Conservation (phyloP, 441 rosid genomes). For the Gossypium aridum region DNA sequence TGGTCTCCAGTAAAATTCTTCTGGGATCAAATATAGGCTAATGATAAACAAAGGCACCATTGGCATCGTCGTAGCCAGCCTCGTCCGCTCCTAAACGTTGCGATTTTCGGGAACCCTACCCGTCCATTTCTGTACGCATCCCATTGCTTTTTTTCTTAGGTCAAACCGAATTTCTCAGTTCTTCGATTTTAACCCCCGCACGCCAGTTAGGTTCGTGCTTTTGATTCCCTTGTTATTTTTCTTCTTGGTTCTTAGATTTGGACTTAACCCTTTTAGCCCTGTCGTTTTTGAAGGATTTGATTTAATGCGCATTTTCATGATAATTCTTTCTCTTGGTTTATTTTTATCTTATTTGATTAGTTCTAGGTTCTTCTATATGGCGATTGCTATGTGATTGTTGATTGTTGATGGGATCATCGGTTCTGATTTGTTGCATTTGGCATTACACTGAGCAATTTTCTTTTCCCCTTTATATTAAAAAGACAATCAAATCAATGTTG, state of each 20-base stretch:
- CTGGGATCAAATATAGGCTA: not conserved
- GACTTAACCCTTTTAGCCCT: not conserved
- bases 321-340: not conserved
- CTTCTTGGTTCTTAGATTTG: not conserved
- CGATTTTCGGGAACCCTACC: not conserved
- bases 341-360: not conserved
- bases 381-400: not conserved
- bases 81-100: not conserved
- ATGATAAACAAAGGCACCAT: not conserved
- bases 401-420: not conserved
- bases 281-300: not conserved
- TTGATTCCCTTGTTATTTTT: not conserved
- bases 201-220: not conserved
- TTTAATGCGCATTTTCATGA: not conserved
- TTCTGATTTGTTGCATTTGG: not conserved
- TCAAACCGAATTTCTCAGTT: not conserved
- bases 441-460: not conserved
- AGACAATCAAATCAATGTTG: not conserved
- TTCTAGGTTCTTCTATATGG: not conserved
- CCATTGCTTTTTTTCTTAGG: not conserved
- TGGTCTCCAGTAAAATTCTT: constrained; percentile 18
- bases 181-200: not conserved
- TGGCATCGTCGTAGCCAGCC: not conserved
- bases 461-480: not conserved
- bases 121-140: no score